These are phyloP conservation scores for Filosporella fistucella DNA, from an alignment of 495 filamentous ascomycete species.

Conservation along the genomic window DNA sequence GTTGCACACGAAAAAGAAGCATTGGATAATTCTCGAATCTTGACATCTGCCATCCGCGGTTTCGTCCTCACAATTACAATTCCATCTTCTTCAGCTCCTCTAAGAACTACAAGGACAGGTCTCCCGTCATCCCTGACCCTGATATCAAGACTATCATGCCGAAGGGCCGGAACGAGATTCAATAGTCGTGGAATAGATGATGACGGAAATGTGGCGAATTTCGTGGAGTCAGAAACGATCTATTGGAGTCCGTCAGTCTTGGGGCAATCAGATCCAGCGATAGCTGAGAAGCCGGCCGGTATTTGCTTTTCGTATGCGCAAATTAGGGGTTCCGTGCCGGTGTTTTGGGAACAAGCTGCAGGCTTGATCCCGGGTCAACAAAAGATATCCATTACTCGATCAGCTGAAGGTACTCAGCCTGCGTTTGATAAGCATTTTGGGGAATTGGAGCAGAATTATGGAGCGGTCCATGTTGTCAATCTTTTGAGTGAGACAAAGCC, in stretches of 20 bases:
- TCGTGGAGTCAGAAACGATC: conserved; percentile 60
- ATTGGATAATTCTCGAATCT: conserved; percentile 77
- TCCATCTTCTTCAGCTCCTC: conserved; percentile 50
- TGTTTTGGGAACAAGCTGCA: conserved; percentile 94
- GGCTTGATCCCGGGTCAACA: conserved; percentile 89
- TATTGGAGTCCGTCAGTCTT: conserved; percentile 62
- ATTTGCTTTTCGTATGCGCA: conserved; percentile 93
- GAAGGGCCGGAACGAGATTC: conserved; percentile 90
- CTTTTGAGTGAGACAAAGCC: conserved; percentile 82
- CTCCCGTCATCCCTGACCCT: conserved; percentile 79
- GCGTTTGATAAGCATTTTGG: conserved; percentile 96
- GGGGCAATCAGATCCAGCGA: conserved; percentile 13
- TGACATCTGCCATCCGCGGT: conserved; percentile 91
- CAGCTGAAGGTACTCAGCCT: conserved; percentile 85
- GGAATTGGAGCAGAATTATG: conserved; percentile 75
- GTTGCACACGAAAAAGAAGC: conserved; percentile 63
- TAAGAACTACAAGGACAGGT: conserved; percentile 57
- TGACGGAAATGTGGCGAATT: conserved; percentile 96
- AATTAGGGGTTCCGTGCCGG: conserved; percentile 83
- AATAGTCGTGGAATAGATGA: conserved; percentile 96
- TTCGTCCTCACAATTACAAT: conserved; percentile 83
- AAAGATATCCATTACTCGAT: conserved; percentile 88
- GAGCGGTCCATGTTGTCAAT: conserved; percentile 86
- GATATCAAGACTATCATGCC: conserved; percentile 87
- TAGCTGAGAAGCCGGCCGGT: conserved; percentile 26